Conservation (phyloP, 768 basidiomycete species). For the Gymnopilus dilepis region DNA sequence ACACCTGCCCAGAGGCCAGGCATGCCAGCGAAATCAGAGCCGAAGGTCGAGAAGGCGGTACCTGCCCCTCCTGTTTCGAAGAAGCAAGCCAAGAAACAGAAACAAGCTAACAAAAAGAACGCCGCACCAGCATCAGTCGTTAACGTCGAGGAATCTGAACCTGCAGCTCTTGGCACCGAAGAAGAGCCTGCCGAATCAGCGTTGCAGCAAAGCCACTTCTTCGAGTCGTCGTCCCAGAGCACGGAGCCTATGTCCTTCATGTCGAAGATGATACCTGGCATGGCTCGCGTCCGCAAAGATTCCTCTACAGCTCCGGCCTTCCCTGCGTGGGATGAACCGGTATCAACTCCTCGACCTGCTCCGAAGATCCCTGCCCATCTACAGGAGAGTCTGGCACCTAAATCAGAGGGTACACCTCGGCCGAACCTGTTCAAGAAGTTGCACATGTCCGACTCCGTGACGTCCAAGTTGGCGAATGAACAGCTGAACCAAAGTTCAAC, state of each 20-base stretch:
- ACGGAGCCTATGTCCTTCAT: constrained; percentile 13
- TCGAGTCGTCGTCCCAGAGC: background rate
- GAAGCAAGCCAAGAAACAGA: constrained; percentile 38
- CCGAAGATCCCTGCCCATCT: constrained; percentile 30
- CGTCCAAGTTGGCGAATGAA: constrained; percentile 1
- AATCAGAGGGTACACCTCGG: constrained; percentile 15
- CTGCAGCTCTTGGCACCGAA: constrained; percentile 9
- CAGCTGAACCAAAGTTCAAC: constrained; percentile 11
- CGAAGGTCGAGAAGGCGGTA: constrained; percentile 15
- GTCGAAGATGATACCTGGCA: constrained; percentile 19
- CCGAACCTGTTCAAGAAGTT: constrained; percentile 19
- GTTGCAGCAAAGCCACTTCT: background rate
- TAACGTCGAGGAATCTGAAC: constrained; percentile 19
- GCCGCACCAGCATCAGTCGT: constrained; percentile 8
- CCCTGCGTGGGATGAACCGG: constrained; percentile 13
- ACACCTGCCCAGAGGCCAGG: background rate
- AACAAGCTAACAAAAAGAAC: constrained; percentile 31
- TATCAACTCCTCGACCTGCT: constrained; percentile 29
- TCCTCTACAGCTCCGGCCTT: background rate
- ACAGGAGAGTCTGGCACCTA: constrained; percentile 16
- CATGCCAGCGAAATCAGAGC: background rate
- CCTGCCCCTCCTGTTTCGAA: constrained; percentile 25
- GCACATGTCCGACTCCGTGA: background rate
- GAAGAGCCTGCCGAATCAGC: background rate
- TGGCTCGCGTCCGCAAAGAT: constrained; percentile 11